Conservation (phyloP, 2,329 filamentous ascomycete species). For the Chaetomium strumarium region DNA sequence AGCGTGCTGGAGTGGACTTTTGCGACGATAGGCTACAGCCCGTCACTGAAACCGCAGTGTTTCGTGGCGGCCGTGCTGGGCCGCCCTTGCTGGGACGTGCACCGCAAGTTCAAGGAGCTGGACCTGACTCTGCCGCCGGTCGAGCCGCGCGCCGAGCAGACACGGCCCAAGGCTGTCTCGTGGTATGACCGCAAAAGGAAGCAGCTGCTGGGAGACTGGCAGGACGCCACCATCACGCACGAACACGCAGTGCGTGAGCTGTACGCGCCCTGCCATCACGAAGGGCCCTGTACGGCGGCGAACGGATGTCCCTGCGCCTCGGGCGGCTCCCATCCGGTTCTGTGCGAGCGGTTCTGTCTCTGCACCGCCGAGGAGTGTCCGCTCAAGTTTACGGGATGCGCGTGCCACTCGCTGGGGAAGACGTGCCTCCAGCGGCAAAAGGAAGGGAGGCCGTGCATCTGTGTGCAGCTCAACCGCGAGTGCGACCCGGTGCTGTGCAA, state of each 20-base stretch:
- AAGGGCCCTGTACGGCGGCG: constrained; percentile 56
- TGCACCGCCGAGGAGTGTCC: constrained; percentile 55
- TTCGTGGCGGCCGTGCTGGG: constrained; percentile 45
- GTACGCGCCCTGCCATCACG: constrained; percentile 62
- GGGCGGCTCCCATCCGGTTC: constrained; percentile 40
- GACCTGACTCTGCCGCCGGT: constrained; percentile 30
- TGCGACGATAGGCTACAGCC: constrained; percentile 38
- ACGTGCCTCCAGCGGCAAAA: constrained; percentile 52
- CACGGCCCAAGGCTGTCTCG: constrained; percentile 40
- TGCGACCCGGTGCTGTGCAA: constrained; percentile 73
- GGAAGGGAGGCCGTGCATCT: constrained; percentile 59
- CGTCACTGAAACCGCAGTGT: constrained; percentile 41
- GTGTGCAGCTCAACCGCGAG: constrained; percentile 66
- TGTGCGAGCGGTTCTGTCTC: constrained; percentile 68
- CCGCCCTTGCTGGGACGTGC: constrained; percentile 48
- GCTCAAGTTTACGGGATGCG: constrained; percentile 61
- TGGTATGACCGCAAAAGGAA: constrained; percentile 56
- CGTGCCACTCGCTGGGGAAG: constrained; percentile 56
- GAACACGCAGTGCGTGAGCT: constrained; percentile 51
- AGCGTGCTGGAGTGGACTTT: constrained; percentile 44
- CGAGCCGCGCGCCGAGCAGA: constrained; percentile 25
- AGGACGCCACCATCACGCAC: constrained; percentile 49
- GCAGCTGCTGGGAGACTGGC: constrained; percentile 48
- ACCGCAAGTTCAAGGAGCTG: constrained; percentile 38
- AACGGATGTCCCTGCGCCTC: constrained; percentile 58